phyloP scores from a whole-genome alignment of 306 rosid species.

The Dryas drummondii region DNA sequence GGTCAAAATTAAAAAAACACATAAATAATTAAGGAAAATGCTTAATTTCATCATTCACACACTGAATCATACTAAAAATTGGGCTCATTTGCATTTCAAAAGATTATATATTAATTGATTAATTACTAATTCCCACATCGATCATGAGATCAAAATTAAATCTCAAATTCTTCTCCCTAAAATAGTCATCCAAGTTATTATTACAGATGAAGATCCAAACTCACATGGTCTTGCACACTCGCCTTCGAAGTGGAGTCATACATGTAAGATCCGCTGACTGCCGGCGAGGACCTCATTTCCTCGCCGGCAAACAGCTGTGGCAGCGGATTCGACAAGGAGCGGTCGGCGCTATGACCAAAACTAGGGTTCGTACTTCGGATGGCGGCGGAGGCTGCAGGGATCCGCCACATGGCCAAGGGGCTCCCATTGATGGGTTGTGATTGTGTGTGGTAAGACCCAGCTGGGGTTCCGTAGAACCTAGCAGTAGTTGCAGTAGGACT shows the following conservation, averaged over 20 bases:
- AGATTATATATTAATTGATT: not conserved
- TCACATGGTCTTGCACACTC: constrained; percentile 61
- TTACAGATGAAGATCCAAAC: constrained; percentile 95
- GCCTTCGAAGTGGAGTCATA: constrained; percentile 44
- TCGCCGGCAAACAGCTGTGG: constrained; percentile 53
- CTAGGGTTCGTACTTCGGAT: constrained; percentile 46
- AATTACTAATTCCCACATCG: not conserved
- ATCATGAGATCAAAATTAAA: constrained; percentile 7
- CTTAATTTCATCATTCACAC: constrained; percentile 1
- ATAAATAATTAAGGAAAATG: not conserved
- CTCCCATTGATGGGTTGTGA: constrained; percentile 65
- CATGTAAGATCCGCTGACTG: constrained; percentile 40
- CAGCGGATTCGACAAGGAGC: too few relatives aligned
- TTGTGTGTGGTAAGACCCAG: constrained; percentile 35
- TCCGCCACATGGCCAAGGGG: constrained; percentile 70
- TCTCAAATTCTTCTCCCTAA: constrained; percentile 18
- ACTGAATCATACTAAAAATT: not conserved
- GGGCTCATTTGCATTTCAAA: not conserved
- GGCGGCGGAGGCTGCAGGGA: constrained; percentile 36
- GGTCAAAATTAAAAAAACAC: too few relatives aligned
- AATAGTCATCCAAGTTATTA: not conserved
- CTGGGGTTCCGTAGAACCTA: constrained; percentile 51
- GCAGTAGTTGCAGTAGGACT: not conserved
- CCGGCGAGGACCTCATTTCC: constrained; percentile 35
- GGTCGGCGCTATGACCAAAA: not conserved